phyloP scores from a whole-genome alignment of 352 stramenopile species.

The Lagenidium sp. region DNA sequence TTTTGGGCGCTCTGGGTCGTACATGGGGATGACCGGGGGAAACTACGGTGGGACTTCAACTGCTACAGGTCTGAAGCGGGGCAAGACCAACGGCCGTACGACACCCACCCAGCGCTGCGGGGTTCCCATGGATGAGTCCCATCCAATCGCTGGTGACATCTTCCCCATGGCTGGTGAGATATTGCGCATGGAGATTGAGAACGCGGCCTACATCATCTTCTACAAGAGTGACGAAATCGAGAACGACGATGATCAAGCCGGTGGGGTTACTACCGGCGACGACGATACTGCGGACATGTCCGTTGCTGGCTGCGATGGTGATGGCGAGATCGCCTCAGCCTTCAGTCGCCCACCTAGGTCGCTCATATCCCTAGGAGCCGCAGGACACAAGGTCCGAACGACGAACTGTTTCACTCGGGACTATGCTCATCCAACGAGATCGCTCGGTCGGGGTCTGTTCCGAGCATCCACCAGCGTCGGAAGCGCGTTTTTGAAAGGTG shows the following conservation, averaged over 20 bases:
- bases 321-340: slow-evolving; percentile 10
- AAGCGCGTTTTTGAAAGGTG: slow-evolving; percentile 77
- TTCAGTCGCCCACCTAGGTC: slow-evolving; percentile 47
- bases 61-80: slow-evolving; percentile 6
- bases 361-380: slow-evolving; percentile 69
- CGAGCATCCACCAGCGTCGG: slow-evolving; percentile 81
- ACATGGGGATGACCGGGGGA: slow-evolving; percentile 37
- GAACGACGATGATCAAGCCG: slow-evolving; percentile 17
- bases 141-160: slow-evolving; percentile 54
- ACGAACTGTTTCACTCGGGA: slow-evolving; percentile 82
- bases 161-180: slow-evolving; percentile 68
- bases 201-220: slow-evolving; percentile 83
- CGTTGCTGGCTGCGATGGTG: neutral
- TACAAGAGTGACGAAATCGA: slow-evolving; percentile 69
- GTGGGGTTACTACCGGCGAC: slow-evolving; percentile 8
- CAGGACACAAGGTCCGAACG: slow-evolving; percentile 80
- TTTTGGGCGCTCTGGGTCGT: slow-evolving; percentile 18
- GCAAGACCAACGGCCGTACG: slow-evolving; percentile 30
- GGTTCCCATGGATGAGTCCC: slow-evolving; percentile 42
- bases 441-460: slow-evolving; percentile 67
- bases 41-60: slow-evolving; percentile 7
- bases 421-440: slow-evolving; percentile 72
- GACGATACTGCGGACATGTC: slow-evolving; percentile 19
- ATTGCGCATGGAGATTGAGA: slow-evolving; percentile 60
- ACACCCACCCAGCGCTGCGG: slow-evolving; percentile 53